Conservation (phyloP, 1,284 basidiomycete genomes). For the Phenoliferia sp. region DNA sequence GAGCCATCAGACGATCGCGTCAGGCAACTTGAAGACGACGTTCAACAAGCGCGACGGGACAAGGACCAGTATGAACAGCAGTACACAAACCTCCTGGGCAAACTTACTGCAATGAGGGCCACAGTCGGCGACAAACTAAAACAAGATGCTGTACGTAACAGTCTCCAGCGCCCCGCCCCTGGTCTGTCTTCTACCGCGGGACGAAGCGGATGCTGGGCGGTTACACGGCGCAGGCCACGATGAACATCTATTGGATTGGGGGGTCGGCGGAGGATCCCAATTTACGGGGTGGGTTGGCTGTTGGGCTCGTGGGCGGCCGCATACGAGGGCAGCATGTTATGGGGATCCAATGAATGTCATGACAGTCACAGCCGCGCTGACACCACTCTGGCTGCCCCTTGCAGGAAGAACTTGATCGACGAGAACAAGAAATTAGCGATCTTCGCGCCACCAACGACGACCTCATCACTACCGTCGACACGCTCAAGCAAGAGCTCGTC, state of each 20-base stretch:
- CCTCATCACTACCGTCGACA: conserved; percentile 61
- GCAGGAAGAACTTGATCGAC: conserved; percentile 91
- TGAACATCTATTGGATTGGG: no score
- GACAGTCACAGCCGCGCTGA: no score
- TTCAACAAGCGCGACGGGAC: conserved; percentile 53
- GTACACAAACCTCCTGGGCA: conserved; percentile 78
- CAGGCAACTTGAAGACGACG: conserved; percentile 28
- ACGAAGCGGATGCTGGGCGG: no score
- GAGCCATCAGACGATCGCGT: not conserved
- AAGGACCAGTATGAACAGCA: conserved; percentile 78
- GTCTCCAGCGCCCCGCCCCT: no score
- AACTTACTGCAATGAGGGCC: conserved; percentile 86
- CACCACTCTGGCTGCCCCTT: not conserved
- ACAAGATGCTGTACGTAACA: conserved; percentile 81
- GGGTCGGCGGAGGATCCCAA: no score
- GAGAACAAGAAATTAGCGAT: conserved; percentile 72
- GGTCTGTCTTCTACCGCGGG: no score
- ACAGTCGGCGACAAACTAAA: conserved; percentile 89
- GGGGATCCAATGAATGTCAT: not conserved
- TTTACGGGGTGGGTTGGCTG: no score
- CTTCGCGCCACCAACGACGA: conserved; percentile 70
- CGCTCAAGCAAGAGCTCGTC: conserved; percentile 71
- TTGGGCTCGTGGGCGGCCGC: no score
- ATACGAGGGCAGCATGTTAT: not conserved
- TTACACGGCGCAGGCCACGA: no score